A percentile compares a stretch with the other conserved stretches of the same genome.
phyloP scores from a whole-genome alignment of 805 yeast species.

The Lipomyces sp. region DNA sequence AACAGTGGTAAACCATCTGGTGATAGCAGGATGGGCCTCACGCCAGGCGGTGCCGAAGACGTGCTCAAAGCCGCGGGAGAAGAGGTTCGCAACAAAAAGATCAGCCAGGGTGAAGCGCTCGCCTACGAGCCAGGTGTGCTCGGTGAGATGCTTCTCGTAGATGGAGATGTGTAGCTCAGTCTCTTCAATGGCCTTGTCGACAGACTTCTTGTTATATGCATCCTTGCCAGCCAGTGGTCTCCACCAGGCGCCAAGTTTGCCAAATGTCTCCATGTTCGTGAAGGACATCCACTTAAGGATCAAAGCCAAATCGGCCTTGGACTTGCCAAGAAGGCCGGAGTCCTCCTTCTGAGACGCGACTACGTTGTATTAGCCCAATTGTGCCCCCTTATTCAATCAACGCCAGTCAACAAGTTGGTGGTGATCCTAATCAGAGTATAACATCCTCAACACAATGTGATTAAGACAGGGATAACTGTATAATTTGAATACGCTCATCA shows the following conservation, averaged over 20 bases:
- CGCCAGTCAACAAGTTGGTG: not conserved
- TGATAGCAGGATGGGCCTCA: constrained; percentile 61
- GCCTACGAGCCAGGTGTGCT: constrained; percentile 71
- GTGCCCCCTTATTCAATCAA: not conserved
- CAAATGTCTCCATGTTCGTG: constrained; percentile 68
- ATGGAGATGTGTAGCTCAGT: constrained; percentile 18
- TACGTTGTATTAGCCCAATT: constrained; percentile 9
- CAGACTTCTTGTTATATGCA: constrained; percentile 78
- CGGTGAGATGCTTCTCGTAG: constrained; percentile 59
- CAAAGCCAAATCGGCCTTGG: constrained; percentile 63
- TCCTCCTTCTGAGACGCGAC: constrained; percentile 42
- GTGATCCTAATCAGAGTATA: constrained; percentile 15
- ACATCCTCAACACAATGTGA: constrained; percentile 28
- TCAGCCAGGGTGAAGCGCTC: constrained; percentile 72
- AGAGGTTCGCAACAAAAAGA: constrained; percentile 56
- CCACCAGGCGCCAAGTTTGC: constrained; percentile 56
- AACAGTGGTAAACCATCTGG: constrained; percentile 74
- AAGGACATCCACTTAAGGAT: constrained; percentile 80
- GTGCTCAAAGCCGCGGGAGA: constrained; percentile 60
- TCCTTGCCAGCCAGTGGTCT: constrained; percentile 63
- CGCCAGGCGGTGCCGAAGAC: constrained; percentile 71
- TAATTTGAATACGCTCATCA: constrained; percentile 42
- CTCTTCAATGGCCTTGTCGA: constrained; percentile 54
- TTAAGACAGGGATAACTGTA: constrained; percentile 54
- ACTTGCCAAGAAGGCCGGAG: constrained; percentile 65